Conservation (phyloP, 2,329 filamentous ascomycete species). For the Corinectria fuckeliana region DNA sequence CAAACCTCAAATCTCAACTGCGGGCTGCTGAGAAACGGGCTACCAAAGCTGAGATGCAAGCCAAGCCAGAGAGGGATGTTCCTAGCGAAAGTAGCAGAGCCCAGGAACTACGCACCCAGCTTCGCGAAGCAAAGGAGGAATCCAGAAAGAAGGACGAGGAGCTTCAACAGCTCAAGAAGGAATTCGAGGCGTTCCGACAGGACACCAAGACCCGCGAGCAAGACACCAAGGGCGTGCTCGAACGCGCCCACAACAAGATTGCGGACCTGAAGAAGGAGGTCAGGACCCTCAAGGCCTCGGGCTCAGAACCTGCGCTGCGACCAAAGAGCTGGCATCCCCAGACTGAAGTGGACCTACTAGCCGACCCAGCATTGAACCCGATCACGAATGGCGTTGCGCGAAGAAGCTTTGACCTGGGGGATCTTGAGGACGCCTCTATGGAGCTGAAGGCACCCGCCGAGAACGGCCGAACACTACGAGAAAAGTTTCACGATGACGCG, state of each 20-base stretch:
- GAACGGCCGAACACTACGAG: slow-evolving; percentile 41
- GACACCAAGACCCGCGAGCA: slow-evolving; percentile 60
- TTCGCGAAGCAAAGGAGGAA: slow-evolving; percentile 53
- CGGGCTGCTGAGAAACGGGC: slow-evolving; percentile 54
- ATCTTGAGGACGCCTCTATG: slow-evolving; percentile 25
- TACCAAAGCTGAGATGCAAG: slow-evolving; percentile 46
- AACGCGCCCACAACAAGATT: slow-evolving; percentile 64
- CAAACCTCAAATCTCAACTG: slow-evolving; percentile 59
- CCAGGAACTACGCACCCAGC: slow-evolving; percentile 50
- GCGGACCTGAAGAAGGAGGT: slow-evolving; percentile 61
- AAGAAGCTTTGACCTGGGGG: slow-evolving; percentile 39
- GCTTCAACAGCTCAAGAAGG: slow-evolving; percentile 55
- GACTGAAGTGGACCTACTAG: slow-evolving; percentile 23
- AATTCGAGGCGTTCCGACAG: slow-evolving; percentile 61
- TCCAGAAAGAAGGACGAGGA: slow-evolving; percentile 56
- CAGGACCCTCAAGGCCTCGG: slow-evolving; percentile 49
- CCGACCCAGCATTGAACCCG: slow-evolving; percentile 14
- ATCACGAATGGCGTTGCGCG: slow-evolving; percentile 21
- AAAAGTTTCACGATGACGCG: slow-evolving; percentile 45
- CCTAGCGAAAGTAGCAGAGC: slow-evolving; percentile 35
- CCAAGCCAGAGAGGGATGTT: slow-evolving; percentile 34
- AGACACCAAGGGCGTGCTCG: slow-evolving; percentile 62
- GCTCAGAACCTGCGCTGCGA: slow-evolving; percentile 26
- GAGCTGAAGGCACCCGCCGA: slow-evolving; percentile 24
- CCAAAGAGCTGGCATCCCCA: slow-evolving; percentile 42